A percentile compares a stretch with the other conserved stretches of the same genome.
Evolutionary conservation across 768 basidiomycete species (phyloP).

Genomic region (Tricholoma flavovirens): DNA sequence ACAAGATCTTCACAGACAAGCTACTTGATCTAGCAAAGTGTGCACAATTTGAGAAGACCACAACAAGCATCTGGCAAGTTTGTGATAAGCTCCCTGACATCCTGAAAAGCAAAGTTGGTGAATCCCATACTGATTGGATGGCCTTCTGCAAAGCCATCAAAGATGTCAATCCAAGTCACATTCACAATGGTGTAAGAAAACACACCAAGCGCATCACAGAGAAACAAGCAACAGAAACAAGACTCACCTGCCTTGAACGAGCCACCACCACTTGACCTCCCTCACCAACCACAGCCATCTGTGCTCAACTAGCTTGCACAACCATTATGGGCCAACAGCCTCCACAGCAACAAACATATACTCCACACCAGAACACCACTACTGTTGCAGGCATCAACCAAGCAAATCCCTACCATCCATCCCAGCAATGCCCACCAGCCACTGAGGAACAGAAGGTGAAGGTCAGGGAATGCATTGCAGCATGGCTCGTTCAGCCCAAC

Average conservation of each 20-base stretch:
- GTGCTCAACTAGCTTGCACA: background rate
- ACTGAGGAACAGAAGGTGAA: no score
- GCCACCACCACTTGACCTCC: background rate
- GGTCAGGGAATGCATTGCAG: background rate
- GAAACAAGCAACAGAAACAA: no score
- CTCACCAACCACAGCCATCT: background rate
- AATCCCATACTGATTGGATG: background rate
- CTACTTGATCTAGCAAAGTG: background rate
- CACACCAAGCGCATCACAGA: background rate
- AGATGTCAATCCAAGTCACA: background rate
- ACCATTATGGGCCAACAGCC: no score
- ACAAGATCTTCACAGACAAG: no score
- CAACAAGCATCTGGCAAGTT: background rate
- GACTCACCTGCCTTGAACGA: background rate
- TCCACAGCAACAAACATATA: no score
- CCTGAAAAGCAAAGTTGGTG: background rate
- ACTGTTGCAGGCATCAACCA: no score
- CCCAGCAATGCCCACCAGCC: background rate
- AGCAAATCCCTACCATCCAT: no score
- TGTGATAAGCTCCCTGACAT: background rate
- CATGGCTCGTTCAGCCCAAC: background rate
- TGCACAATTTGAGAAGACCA: no score
- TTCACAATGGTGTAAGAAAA: background rate
- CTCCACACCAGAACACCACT: background rate
- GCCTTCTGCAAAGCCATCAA: no score